These are phyloP conservation scores for Trichoderma simmonsii DNA, from an alignment of 2,329 filamentous ascomycete species.

Conservation along the genomic window DNA sequence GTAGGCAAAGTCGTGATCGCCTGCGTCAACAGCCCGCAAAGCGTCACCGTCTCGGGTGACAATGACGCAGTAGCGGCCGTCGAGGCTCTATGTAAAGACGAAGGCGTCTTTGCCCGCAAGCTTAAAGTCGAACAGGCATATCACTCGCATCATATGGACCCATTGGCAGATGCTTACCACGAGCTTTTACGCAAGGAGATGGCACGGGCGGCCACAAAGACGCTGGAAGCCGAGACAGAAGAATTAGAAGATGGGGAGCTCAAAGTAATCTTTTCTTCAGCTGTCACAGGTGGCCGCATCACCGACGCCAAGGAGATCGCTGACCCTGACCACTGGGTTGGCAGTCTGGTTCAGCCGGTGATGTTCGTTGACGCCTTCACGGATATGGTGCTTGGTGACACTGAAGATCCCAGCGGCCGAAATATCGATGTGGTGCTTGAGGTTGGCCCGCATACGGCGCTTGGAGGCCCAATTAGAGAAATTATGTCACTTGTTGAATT, in stretches of 20 bases:
- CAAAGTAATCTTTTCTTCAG: slow-evolving; percentile 24
- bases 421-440: not conserved
- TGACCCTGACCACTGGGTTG: slow-evolving; percentile 24
- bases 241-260: not conserved
- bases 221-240: not conserved
- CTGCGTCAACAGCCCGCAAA: slow-evolving; percentile 25
- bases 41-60: slow-evolving; percentile 32
- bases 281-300: slow-evolving; percentile 30
- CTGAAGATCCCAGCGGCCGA: not conserved
- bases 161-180: slow-evolving; percentile 21
- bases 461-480: slow-evolving; percentile 13
- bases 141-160: slow-evolving; percentile 47
- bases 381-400: not conserved
- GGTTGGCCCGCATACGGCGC: not conserved
- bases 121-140: slow-evolving; percentile 47
- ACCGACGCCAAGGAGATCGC: not conserved
- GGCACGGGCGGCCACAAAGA: not conserved
- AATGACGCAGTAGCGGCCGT: slow-evolving; percentile 26
- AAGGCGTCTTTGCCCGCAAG: slow-evolving; percentile 32
- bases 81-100: slow-evolving; percentile 22
- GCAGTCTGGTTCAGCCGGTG: slow-evolving; percentile 27
- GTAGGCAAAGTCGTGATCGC: slow-evolving; percentile 26
- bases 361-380: slow-evolving; percentile 21
- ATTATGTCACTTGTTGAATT: slow-evolving; percentile 23
- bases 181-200: not conserved